Base-by-base conservation (phyloP, 495 filamentous ascomycete species). In the Jackrogersella minutella region DNA sequence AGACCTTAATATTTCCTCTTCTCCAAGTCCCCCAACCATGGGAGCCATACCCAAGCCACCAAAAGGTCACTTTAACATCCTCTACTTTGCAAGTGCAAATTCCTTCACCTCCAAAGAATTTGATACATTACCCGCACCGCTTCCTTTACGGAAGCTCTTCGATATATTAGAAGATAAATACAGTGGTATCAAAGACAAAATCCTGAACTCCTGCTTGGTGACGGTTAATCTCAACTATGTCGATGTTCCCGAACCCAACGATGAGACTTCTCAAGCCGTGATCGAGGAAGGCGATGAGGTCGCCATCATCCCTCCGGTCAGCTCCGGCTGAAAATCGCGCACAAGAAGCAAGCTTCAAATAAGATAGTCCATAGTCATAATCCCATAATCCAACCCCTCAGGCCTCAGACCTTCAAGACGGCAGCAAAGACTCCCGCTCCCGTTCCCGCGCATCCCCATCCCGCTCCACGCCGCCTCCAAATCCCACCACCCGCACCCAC, bases 291-390 rank as follows among this genome's bases (percentile, higher is more conserved):
- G 93, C 14, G 91, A 95, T 68, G 95, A 99, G 77, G 92, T 98
- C 43, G 96, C 90, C 9, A 89, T 99, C 43, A 97, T 99, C 63
- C 95, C 95, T 28, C 95, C 95, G n/a, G 95, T 98, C 50, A 98
- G 95, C 81, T 91, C 90, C 34, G 91, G 92, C 31, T 83, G 73
- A 80, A 39, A 22, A 30, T 17, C 28, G 22, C 11, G 16, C 17
- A 7, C 11, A 16, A 37, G 41, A 9, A 52, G 14, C 11, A 36
- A 26, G 49, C 21, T 11, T 21, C 5, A 30, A 9, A 52, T 13
- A 2, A 52, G 10, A 37, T 37, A 14, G 2, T 11, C 16, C 5
- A 33, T 17, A 22, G n/a, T 34, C 6, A 47, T 43, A 24, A 21
- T 39, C 14, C 39, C 16, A 22, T 51, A 22, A 60, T 7, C 10